phyloP scores from a whole-genome alignment of 352 stramenopile genomes.

The Phytophthora melonis region DNA sequence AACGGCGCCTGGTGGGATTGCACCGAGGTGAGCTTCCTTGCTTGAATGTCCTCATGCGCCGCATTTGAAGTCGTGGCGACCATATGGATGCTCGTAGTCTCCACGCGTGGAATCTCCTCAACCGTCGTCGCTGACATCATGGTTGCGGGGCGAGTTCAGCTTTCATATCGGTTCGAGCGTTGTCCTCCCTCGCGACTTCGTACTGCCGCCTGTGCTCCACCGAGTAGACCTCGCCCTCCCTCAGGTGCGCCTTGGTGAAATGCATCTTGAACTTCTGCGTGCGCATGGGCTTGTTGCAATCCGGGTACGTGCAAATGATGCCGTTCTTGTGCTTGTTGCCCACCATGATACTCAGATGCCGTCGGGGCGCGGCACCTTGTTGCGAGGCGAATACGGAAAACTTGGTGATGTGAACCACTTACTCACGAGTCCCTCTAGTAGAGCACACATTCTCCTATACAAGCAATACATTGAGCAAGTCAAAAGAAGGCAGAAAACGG shows the following conservation, averaged over 20 bases:
- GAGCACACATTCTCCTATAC: constrained; percentile 12
- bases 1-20: constrained; percentile 17
- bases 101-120: constrained; percentile 12
- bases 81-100: not conserved
- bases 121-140: constrained; percentile 6
- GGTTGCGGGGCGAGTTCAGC: constrained; percentile 13
- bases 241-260: constrained; percentile 81
- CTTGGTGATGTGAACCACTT: constrained; percentile 3
- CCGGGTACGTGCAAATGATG: constrained; percentile 84
- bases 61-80: constrained; percentile 1
- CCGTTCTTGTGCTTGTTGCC: constrained; percentile 92
- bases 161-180: constrained; percentile 16
- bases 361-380: not conserved
- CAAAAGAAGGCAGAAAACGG: not conserved
- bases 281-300: constrained; percentile 86
- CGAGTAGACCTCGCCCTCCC: constrained; percentile 80
- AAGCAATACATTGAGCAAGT: constrained; percentile 10
- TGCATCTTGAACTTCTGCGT: constrained; percentile 91
- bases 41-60: constrained; percentile 16
- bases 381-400: not conserved
- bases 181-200: constrained; percentile 79
- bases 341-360: constrained; percentile 50
- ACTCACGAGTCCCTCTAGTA: constrained; percentile 29
- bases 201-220: constrained; percentile 81
- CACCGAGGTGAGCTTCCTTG: constrained; percentile 10